Evolutionary conservation across 2,329 filamentous ascomycete genomes (phyloP), one percentile per base, ranked within the genome.

Genomic region (Arthroderma uncinatum): DNA sequence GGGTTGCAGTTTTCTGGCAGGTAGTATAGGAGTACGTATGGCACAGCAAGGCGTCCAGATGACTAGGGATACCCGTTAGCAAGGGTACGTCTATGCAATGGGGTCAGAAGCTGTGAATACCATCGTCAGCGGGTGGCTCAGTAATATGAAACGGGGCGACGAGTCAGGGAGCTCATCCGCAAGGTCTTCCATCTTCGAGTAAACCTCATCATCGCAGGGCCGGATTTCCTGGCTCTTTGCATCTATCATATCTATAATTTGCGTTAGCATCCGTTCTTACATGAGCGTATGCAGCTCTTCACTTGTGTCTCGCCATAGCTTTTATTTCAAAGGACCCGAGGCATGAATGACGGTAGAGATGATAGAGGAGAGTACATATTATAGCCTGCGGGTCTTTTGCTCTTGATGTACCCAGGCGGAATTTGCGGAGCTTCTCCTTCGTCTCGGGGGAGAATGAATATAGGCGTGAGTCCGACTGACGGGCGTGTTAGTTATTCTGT

Each of bases 1-100:
- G 80, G 82, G 70, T 95, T 96, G 75, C 89, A 93, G 53, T 92
- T 96, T 54, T 85, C 86, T 6, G 93, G 93, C 21, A 97, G 83
- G 75, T 95, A 97, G 77, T 95, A 96, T 21, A 98, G 76, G 70
- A 97, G 82, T 50, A 96, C 89, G 70, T 98, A 98, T 8, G 93
- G 93, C 2, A 95, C 90, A 4, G 89, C 87, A 44, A 90, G 72
- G 28, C 93, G 84, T 57, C 93, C 93, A 55, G 87, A 90, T 47
- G 84, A 77, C 89, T 94, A 50, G 7, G 30, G 10, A n/a, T 16
- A 30, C 5, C 19, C 44, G 2, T 16, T 19, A 50, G 44, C 44
- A 33, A 9, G n/a, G 14, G 6, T 34, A 12, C 33, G 62, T 56
- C 54, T 7, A 39, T n/a, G n/a, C n/a, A n/a, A n/a, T n/a, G n/a